Conservation (phyloP, 441 rosid species). For the Viola pubescens region DNA sequence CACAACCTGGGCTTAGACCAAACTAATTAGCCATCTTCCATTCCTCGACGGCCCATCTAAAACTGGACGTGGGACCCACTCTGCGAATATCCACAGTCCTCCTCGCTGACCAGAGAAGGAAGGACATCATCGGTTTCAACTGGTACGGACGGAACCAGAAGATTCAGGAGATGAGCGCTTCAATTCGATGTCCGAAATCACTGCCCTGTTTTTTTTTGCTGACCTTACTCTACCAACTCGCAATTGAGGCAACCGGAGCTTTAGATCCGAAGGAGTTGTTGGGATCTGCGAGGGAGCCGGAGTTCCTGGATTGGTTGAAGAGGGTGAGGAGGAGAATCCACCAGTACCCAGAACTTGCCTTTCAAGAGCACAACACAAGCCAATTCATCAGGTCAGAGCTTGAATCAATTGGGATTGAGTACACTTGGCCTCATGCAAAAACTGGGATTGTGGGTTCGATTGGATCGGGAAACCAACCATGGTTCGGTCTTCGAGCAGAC, state of each 20-base stretch:
- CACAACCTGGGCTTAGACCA: too few relatives aligned
- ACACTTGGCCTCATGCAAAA: constrained; percentile 60
- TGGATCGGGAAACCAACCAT: constrained; percentile 50
- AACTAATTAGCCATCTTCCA: too few relatives aligned
- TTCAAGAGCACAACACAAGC: constrained; percentile 58
- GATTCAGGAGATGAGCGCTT: too few relatives aligned
- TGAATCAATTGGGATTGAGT: constrained; percentile 46
- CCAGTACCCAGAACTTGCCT: constrained; percentile 41
- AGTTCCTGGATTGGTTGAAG: constrained; percentile 38
- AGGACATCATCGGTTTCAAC: too few relatives aligned
- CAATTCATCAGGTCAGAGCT: constrained; percentile 52
- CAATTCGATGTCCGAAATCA: too few relatives aligned
- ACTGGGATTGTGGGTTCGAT: constrained; percentile 63
- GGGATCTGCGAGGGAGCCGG: constrained; percentile 30
- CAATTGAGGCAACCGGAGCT: constrained; percentile 1
- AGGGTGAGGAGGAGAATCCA: constrained; percentile 35
- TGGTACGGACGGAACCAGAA: too few relatives aligned
- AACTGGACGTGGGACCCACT: too few relatives aligned
- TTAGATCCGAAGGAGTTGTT: neutral
- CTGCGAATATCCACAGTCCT: too few relatives aligned
- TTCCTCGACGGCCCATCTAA: too few relatives aligned
- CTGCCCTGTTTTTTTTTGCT: too few relatives aligned
- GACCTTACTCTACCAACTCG: neutral
- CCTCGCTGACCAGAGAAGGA: too few relatives aligned
- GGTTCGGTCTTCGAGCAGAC: constrained; percentile 67